Conservation (phyloP, 495 filamentous ascomycete genomes). For the Hypoxylon crocopeplum region DNA sequence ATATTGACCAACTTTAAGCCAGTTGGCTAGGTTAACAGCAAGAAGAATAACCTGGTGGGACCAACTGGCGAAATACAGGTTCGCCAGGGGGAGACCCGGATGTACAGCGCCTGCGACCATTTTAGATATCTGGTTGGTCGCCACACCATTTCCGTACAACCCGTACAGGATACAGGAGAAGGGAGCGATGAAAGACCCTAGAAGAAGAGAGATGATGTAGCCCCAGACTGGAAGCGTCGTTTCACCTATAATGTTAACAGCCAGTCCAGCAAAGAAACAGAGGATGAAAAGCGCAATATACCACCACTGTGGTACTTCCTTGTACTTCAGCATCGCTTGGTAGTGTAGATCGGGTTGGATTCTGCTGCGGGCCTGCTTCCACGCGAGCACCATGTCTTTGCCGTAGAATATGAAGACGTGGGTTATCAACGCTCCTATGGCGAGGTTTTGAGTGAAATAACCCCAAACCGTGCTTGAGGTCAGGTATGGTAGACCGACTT, state of each 20-base stretch:
- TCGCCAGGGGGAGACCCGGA: slow-evolving; percentile 45
- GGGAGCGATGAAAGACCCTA: slow-evolving; percentile 38
- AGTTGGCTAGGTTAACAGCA: slow-evolving; percentile 46
- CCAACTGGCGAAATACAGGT: slow-evolving; percentile 48
- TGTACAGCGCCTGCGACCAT: slow-evolving; percentile 45
- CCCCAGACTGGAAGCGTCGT: slow-evolving; percentile 63
- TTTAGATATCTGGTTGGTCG: slow-evolving; percentile 45
- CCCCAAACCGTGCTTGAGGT: slow-evolving; percentile 26
- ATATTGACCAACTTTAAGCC: slow-evolving; percentile 46
- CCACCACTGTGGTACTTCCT: slow-evolving; percentile 61
- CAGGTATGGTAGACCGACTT: slow-evolving; percentile 20
- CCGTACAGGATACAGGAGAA: slow-evolving; percentile 40
- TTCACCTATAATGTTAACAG: slow-evolving; percentile 53
- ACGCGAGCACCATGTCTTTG: slow-evolving; percentile 23
- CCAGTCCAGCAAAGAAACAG: slow-evolving; percentile 58
- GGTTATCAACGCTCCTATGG: slow-evolving; percentile 21
- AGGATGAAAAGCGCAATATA: slow-evolving; percentile 53
- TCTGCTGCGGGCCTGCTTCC: slow-evolving; percentile 22
- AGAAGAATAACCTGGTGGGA: slow-evolving; percentile 39
- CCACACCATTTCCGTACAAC: slow-evolving; percentile 25
- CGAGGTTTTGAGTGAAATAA: slow-evolving; percentile 19
- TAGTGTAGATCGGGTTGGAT: slow-evolving; percentile 23
- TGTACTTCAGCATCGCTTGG: slow-evolving; percentile 25
- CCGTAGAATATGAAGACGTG: slow-evolving; percentile 26
- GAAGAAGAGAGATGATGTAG: slow-evolving; percentile 56